These are phyloP conservation scores for Durusdinium trenchii DNA, from an alignment of 73 alveolate genomes.

Conservation along the genomic window DNA sequence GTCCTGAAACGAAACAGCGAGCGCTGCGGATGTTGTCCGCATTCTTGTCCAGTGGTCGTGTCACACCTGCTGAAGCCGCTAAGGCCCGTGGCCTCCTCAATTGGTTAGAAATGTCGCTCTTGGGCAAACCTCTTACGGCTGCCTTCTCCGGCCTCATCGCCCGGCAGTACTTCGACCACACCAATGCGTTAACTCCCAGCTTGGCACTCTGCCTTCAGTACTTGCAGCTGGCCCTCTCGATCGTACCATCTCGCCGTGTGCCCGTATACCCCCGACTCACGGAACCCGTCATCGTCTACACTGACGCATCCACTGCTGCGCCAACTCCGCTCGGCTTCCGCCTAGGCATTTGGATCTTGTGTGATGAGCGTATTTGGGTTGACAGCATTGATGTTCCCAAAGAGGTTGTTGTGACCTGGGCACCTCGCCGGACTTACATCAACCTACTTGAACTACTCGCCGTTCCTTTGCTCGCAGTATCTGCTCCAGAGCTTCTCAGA, in stretches of 20 bases:
- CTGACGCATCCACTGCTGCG: constrained; percentile 61
- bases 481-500: not conserved
- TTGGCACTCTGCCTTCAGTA: not conserved
- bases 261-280: not conserved
- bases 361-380: too few species aligned
- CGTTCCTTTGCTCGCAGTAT: not conserved
- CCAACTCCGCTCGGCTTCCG: not conserved
- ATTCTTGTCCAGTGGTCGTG: not conserved
- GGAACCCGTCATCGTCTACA: constrained; percentile 25
- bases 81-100: not conserved
- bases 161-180: not conserved
- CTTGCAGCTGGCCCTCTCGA: not conserved
- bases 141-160: constrained; percentile 39
- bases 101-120: constrained; percentile 6
- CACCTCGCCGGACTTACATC: too few species aligned
- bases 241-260: not conserved
- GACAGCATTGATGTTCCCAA: too few species aligned
- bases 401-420: too few species aligned
- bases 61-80: constrained; percentile 4
- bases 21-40: not conserved
- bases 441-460: too few species aligned
- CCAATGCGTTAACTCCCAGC: not conserved
- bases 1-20: not conserved
- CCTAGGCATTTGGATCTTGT: not conserved
- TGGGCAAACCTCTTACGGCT: not conserved